Evolutionary conservation across 2,329 filamentous ascomycete genomes (phyloP).

Genomic region (Diaporthe sp.): DNA sequence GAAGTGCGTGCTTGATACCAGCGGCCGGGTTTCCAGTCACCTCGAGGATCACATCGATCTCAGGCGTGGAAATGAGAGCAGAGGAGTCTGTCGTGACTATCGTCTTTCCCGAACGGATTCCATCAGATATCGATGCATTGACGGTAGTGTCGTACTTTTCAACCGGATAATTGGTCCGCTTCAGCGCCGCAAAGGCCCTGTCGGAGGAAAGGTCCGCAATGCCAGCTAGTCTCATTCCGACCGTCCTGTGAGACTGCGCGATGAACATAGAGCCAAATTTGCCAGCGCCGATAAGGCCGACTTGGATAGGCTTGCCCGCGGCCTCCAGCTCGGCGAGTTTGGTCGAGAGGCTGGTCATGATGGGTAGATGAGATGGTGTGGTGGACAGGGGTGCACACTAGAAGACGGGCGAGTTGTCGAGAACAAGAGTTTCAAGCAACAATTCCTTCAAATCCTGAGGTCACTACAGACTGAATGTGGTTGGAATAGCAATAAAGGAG

Average conservation of each 20-base stretch:
- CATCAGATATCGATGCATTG: constrained; percentile 4
- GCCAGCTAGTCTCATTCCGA: constrained; percentile 58
- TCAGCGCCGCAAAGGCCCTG: constrained; percentile 56
- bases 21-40: constrained; percentile 59
- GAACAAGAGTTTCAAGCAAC: not conserved
- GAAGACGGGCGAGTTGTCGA: not conserved
- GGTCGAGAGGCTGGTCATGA: not conserved
- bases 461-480: not conserved
- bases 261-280: constrained; percentile 63
- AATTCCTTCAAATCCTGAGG: not conserved
- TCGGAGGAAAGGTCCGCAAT: constrained; percentile 60
- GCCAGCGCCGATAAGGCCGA: constrained; percentile 61
- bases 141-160: constrained; percentile 3
- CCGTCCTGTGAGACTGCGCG: constrained; percentile 58
- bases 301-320: constrained; percentile 48
- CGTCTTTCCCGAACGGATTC: not conserved
- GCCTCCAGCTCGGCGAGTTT: constrained; percentile 3
- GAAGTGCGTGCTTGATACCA: constrained; percentile 58
- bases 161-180: not conserved
- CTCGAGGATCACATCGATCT: constrained; percentile 60
- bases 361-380: not conserved
- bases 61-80: constrained; percentile 57
- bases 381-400: not conserved
- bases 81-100: constrained; percentile 59
- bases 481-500: not conserved